Evolutionary conservation across 176 grass and related monocot genomes (phyloP).

Genomic region (Oryza longistaminata): DNA sequence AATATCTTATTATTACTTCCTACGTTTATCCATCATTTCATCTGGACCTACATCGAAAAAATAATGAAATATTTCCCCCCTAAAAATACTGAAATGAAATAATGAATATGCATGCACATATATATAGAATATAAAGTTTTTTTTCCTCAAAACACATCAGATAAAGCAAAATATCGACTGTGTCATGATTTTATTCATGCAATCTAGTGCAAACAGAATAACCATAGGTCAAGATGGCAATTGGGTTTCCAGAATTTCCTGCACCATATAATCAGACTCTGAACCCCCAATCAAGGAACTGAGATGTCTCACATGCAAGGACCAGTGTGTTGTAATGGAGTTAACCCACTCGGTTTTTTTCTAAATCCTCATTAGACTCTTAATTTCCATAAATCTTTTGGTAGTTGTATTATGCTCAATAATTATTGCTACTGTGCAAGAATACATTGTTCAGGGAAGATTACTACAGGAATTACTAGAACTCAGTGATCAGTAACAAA

Average conservation of each 20-base stretch:
- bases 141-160: not conserved
- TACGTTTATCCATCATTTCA: not conserved
- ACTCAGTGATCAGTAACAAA: not conserved
- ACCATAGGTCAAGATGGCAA: slow-evolving; percentile 1
- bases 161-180: not conserved
- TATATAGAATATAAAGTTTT: not conserved
- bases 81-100: not conserved
- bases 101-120: not conserved
- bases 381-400: not conserved
- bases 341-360: not conserved
- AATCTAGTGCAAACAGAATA: not conserved
- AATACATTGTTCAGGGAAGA: slow-evolving; percentile 4
- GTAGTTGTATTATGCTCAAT: not conserved
- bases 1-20: not conserved
- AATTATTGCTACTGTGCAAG: not conserved
- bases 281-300: not conserved
- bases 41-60: slow-evolving; percentile 6
- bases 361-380: not conserved
- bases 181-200: not conserved
- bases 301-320: not conserved
- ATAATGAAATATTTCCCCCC: not conserved
- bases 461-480: not conserved
- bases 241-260: not conserved
- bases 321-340: not conserved
- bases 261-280: not conserved